Evolutionary conservation across 805 yeast species (phyloP).

Genomic region (Kodamaea lidongshanica): DNA sequence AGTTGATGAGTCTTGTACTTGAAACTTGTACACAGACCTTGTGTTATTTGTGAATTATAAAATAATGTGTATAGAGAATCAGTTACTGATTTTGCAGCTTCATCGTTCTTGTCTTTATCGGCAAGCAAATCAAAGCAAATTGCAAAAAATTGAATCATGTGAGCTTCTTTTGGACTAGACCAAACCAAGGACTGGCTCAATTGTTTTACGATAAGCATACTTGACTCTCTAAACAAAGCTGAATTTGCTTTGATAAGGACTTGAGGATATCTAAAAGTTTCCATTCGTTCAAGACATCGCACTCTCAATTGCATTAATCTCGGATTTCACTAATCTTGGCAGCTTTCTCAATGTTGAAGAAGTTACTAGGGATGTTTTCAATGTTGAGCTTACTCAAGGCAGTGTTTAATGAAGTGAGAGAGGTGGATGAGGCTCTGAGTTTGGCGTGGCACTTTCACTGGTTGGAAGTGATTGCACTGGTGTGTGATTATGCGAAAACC

Average conservation of each 20-base stretch:
- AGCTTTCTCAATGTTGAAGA: conserved; percentile 48
- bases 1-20: too few species aligned
- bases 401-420: conserved; percentile 65
- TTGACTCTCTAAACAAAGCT: conserved; percentile 69
- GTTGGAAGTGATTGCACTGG: conserved; percentile 27
- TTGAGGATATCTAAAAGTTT: conserved; percentile 55
- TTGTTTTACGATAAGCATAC: conserved; percentile 57
- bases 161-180: conserved; percentile 63
- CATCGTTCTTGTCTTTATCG: conserved; percentile 80
- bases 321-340: conserved; percentile 50
- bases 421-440: conserved; percentile 53
- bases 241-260: conserved; percentile 67
- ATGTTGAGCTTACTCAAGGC: conserved; percentile 57
- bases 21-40: too few species aligned
- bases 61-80: conserved; percentile 65
- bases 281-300: conserved; percentile 53
- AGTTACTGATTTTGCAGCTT: conserved; percentile 77
- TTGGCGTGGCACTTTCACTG: conserved; percentile 32
- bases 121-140: conserved; percentile 65
- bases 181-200: conserved; percentile 57
- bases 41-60: too few species aligned
- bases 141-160: conserved; percentile 57
- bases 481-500: conserved; percentile 11
- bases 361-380: conserved; percentile 55
- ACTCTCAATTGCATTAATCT: conserved; percentile 39